Conservation (phyloP, 176 grass and related monocot species). For the Oryza coarctata region DNA sequence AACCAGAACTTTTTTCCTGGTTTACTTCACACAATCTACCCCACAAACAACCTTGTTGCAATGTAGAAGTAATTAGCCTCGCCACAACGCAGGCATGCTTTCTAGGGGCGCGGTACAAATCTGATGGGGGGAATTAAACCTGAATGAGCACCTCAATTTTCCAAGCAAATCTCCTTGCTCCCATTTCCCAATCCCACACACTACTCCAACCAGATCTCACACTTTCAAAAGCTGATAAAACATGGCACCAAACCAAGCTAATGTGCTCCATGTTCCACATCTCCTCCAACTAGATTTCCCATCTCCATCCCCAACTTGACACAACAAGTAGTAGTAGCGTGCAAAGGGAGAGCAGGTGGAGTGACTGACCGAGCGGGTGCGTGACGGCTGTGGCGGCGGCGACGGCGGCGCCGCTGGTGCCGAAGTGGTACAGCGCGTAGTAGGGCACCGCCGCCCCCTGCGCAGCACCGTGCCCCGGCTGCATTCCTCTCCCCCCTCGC, state of each 20-base stretch:
- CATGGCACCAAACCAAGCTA: background rate
- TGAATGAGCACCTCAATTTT: background rate
- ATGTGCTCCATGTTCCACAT: background rate
- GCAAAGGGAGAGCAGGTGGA: background rate
- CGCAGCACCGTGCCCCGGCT: background rate
- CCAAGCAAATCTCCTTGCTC: background rate
- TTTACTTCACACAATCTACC: background rate
- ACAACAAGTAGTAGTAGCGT: background rate
- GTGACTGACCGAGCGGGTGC: conserved; percentile 72
- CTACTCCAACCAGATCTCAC: background rate
- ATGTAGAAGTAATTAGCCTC: no score
- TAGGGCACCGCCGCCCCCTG: background rate
- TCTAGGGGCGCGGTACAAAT: no score
- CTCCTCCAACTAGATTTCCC: background rate
- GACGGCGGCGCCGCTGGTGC: conserved; percentile 74
- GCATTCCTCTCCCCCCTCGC: conserved; percentile 21
- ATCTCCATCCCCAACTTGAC: background rate
- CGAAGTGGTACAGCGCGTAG: conserved; percentile 65
- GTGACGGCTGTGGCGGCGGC: conserved; percentile 70
- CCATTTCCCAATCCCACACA: background rate
- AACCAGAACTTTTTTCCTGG: background rate
- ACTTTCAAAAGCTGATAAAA: background rate
- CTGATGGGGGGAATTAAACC: background rate
- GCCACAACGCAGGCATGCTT: background rate
- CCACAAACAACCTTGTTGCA: no score